Evolutionary conservation across 208 protist genomes (phyloP).

Genomic region (Giardia duodenalis): DNA sequence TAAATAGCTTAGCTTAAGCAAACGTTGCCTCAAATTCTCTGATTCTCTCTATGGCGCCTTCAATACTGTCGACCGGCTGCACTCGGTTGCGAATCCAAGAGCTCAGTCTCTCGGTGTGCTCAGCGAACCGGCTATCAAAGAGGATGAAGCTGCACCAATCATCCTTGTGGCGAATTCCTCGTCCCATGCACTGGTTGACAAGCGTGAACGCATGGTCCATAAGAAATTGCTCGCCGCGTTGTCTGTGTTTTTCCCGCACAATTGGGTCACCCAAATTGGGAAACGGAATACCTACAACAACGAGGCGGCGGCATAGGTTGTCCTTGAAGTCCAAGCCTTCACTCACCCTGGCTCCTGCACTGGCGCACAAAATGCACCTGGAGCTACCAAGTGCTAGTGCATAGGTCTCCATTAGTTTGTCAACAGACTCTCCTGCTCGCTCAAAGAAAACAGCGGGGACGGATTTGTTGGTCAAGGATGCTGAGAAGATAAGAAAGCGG

Average conservation of each 20-base stretch:
- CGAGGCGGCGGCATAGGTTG: neutral
- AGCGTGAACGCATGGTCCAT: neutral
- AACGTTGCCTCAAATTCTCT: neutral
- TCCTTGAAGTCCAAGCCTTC: neutral
- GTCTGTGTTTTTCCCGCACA: neutral
- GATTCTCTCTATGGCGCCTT: neutral
- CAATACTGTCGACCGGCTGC: neutral
- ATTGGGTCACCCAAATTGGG: neutral
- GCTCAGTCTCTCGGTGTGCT: neutral
- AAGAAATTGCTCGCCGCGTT: neutral
- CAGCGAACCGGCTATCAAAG: neutral
- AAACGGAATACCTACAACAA: neutral
- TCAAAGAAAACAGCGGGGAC: neutral
- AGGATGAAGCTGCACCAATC: neutral
- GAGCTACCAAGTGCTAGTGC: neutral
- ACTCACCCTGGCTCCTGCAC: neutral
- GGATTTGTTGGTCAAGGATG: neutral
- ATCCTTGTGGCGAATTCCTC: neutral
- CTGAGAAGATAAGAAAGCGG: neutral
- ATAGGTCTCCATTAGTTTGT: neutral
- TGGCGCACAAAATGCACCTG: neutral
- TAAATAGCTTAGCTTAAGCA: no score
- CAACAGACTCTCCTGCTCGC: neutral
- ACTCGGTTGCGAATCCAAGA: neutral
- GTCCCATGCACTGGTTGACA: neutral